Base-by-base conservation (phyloP, 768 basidiomycete genomes). In the Phylloporus rhodoxanthus region DNA sequence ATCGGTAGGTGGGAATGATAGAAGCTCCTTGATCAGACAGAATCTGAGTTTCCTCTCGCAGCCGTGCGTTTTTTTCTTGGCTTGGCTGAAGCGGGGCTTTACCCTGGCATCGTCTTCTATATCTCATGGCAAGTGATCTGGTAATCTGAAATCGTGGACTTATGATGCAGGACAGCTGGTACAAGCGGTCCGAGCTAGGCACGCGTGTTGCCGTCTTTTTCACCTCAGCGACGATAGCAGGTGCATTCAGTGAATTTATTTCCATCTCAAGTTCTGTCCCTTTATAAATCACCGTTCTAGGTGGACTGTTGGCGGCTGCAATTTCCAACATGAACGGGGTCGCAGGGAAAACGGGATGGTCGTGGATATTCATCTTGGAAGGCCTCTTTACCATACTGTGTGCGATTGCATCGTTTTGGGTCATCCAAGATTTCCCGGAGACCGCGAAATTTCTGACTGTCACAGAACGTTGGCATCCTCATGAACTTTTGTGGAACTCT, bases 381-480 rank as follows among this genome's bases (percentile, higher is more conserved):
- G 88, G 88, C 2, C 67, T 87, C 34, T 70, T 79, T 30, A 90
- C 88, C 0, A 70, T 89, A 29, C 20, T 84, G 3, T 73, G 76
- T 38, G 79, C 79, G 8, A 44, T 79, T 8, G 72, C 72, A 3
- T 84, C 85, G 0, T 89, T 77, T 70, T 89, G 81, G 77, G 65
- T 90, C 43, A 76, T 91, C 19, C 77, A 84, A 57, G 87, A 89
- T 64, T 90, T 89, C 62, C 86, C 88, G 2, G 84, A 87, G 47
- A 80, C 75, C 0, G 84, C 87, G 1, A 81, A 73, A 51, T 91
- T 90, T 65, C 69, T 91, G 33, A 78, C 73, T 7, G 75, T 80
- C 29, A 63, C 73, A 28, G 88, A 90, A 62, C 74, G 82, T 77
- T 61, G 42, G 72, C 69, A 13, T 23, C 19, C 29, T 19, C n/a